Base-by-base conservation (phyloP, 2,329 filamentous ascomycete species). In the Orbilia javanica region DNA sequence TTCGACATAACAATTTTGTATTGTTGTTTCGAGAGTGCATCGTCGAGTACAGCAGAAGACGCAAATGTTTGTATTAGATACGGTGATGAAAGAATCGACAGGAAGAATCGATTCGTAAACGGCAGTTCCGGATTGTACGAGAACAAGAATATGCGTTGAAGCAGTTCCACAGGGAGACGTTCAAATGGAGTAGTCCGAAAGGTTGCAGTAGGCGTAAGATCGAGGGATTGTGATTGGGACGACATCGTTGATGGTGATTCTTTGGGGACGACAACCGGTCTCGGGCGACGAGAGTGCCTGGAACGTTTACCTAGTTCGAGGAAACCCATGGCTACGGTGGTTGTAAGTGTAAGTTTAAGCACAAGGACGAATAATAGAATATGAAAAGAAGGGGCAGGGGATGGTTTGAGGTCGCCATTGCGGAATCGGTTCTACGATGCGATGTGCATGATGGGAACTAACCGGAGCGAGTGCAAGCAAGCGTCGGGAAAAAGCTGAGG, bases 161-260 rank as follows among this genome's bases (percentile, higher is more conserved):
- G 67, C 13, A 79, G n/a, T 42, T 79, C 78, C 46, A 75, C 46
- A n/a, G 78, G 78, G 18, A 79, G 73, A 13, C 48, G 67, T 31
- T 79, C 73, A 10, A 79, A 63, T 8, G 63, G 22, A 13, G 52
- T 46, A 15, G 68, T 60, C 29, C 42, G 60, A 55, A 73, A 72
- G 8, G 39, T 67, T n/a, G 52, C 48, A 20, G 60, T 67, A 18
- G 66, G 60, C 31, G 62, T 36, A n/a, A 62, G 52, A 44, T 62
- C 46, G 15, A 34, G 2, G 11, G 34, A 29, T 50, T 36, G 22
- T 13, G 34, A 29, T 50, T 27, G 20, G 5, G 11, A 36, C 25
- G 48, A 13, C 22, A 62, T 44, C 18, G 20, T 25, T 27, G 10
- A 25, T 13, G 62, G 1, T 29, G 69, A 18, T 15, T 48, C 18